Evolutionary conservation across 2,329 filamentous ascomycete species (phyloP).

Genomic region (Hypoxylon sp.): DNA sequence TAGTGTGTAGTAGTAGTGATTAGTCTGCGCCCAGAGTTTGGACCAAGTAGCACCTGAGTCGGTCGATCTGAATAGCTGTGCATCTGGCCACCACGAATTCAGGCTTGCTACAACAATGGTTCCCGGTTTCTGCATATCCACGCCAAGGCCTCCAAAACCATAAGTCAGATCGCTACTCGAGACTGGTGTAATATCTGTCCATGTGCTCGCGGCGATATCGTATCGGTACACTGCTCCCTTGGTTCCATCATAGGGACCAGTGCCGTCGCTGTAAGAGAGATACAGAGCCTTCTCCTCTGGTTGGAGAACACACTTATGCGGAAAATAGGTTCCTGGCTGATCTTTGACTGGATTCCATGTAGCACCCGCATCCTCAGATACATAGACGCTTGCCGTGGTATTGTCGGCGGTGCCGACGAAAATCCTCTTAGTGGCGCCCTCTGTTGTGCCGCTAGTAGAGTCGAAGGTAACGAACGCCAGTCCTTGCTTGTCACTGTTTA

Average conservation of each 20-base stretch:
- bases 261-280: constrained; percentile 68
- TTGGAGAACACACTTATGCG: constrained; percentile 68
- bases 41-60: constrained; percentile 70
- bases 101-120: constrained; percentile 70
- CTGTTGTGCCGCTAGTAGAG: constrained; percentile 61
- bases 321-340: constrained; percentile 66
- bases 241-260: constrained; percentile 70
- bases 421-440: constrained; percentile 68
- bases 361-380: constrained; percentile 66
- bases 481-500: constrained; percentile 64
- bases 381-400: constrained; percentile 66
- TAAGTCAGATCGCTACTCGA: constrained; percentile 63
- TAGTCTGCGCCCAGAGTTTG: constrained; percentile 66
- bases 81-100: constrained; percentile 73
- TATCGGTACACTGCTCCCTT: constrained; percentile 69
- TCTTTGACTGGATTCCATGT: constrained; percentile 67
- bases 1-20: constrained; percentile 64
- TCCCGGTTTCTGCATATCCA: constrained; percentile 68
- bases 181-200: constrained; percentile 71
- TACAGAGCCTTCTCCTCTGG: constrained; percentile 68
- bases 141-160: constrained; percentile 69
- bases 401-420: constrained; percentile 71
- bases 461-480: constrained; percentile 70
- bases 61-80: constrained; percentile 68
- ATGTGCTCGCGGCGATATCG: constrained; percentile 63